Evolutionary conservation across 2,329 filamentous ascomycete species (phyloP).

Genomic region (Stachybotrys echinatus): DNA sequence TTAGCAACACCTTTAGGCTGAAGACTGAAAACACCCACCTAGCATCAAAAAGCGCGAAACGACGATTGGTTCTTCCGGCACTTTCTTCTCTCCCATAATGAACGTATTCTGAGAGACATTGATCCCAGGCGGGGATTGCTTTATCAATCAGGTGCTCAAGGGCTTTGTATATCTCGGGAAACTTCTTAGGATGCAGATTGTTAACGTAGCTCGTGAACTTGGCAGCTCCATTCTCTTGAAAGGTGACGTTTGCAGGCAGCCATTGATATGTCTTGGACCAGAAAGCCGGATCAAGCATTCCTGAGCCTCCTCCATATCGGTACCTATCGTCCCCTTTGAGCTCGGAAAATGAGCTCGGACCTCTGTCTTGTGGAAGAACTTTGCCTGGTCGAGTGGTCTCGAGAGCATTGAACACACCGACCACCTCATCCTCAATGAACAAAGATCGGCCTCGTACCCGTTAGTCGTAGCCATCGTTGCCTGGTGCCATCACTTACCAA

Average conservation of each 20-base stretch:
- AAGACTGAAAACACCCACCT: background rate
- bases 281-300: conserved; percentile 1
- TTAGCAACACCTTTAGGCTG: too few species aligned
- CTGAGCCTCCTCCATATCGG: background rate
- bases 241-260: conserved; percentile 24
- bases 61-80: background rate
- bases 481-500: too few species aligned
- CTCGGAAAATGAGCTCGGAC: background rate
- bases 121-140: conserved; percentile 37
- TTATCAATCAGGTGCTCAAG: conserved; percentile 26
- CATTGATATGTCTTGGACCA: conserved; percentile 18
- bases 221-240: conserved; percentile 27
- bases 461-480: too few species aligned
- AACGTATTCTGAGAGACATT: conserved; percentile 25
- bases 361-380: background rate
- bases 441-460: too few species aligned
- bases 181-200: conserved; percentile 31
- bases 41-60: background rate
- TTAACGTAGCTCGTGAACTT: conserved; percentile 37
- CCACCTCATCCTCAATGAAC: conserved; percentile 8
- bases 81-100: background rate
- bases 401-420: conserved; percentile 18
- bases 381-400: conserved; percentile 17
- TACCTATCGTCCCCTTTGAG: conserved; percentile 7
- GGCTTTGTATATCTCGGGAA: conserved; percentile 20